A percentile compares a stretch with the other conserved stretches of the same genome.
phyloP scores from a whole-genome alignment of 371 early-diverging fungal genomes.

The Syncephalastrum racemosum region DNA sequence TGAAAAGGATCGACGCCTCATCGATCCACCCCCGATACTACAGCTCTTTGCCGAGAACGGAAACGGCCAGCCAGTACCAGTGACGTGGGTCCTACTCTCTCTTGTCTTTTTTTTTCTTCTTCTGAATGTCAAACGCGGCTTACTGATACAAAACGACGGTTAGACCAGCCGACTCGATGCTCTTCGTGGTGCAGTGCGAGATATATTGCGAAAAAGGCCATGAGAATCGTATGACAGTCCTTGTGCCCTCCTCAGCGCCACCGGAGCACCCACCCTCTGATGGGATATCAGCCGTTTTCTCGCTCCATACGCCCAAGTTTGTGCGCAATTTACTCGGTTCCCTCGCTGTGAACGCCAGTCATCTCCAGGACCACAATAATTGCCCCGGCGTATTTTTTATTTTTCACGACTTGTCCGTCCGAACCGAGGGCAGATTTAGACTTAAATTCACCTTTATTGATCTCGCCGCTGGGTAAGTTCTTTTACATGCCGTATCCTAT shows the following conservation, averaged over 20 bases:
- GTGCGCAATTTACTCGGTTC: constrained; percentile 20
- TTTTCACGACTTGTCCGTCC: constrained; percentile 53
- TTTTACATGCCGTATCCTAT: background rate
- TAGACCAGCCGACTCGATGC: constrained; percentile 7
- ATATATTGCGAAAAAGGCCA: constrained; percentile 16
- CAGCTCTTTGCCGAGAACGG: constrained; percentile 35
- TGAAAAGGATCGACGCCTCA: constrained; percentile 69
- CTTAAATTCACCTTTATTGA: constrained; percentile 44
- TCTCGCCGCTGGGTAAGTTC: constrained; percentile 19
- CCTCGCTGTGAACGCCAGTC: constrained; percentile 16
- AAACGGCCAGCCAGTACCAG: constrained; percentile 11
- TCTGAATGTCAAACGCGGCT: background rate
- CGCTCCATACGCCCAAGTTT: constrained; percentile 14
- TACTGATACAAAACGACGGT: background rate
- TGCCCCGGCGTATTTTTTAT: constrained; percentile 54
- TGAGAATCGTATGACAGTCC: constrained; percentile 12
- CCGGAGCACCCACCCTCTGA: constrained; percentile 7
- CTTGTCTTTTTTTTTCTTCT: background rate
- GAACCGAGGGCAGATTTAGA: constrained; percentile 42
- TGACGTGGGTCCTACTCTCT: constrained; percentile 10
- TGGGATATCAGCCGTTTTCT: constrained; percentile 7
- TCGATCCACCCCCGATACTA: constrained; percentile 72
- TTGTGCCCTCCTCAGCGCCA: constrained; percentile 12
- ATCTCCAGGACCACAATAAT: constrained; percentile 23
- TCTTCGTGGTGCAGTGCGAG: constrained; percentile 28